phyloP scores from a whole-genome alignment of 192 early-diverging fungal genomes.

The Coemansia guatemalensis region DNA sequence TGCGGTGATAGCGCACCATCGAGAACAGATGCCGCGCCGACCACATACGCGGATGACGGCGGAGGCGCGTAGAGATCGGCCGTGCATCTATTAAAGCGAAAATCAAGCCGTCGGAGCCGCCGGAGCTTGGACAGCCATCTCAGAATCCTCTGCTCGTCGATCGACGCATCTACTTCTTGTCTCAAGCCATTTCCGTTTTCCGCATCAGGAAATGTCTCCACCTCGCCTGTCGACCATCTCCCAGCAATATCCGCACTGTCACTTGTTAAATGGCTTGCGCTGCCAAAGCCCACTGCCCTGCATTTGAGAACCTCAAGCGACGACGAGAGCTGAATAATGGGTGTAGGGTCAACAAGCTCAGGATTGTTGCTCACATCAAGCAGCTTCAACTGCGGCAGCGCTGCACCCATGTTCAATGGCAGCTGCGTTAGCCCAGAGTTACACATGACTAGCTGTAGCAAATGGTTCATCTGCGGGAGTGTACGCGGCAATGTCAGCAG shows the following conservation, averaged over 20 bases:
- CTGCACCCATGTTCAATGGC: conserved; percentile 40
- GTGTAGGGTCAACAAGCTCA: conserved; percentile 30
- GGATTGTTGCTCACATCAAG: conserved; percentile 52
- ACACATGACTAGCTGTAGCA: conserved; percentile 42
- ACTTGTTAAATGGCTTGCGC: background rate
- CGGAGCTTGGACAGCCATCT: conserved; percentile 23
- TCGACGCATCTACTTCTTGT: background rate
- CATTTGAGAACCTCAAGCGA: conserved; percentile 46
- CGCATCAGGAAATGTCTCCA: conserved; percentile 17
- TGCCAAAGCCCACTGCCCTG: conserved; percentile 37
- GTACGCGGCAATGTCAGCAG: conserved; percentile 36
- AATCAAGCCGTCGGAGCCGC: conserved; percentile 31
- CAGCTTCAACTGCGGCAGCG: conserved; percentile 33
- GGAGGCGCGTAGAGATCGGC: conserved; percentile 40
- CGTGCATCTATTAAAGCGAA: conserved; percentile 48
- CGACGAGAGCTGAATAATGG: conserved; percentile 34
- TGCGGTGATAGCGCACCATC: conserved; percentile 43
- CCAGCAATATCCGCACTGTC: conserved; percentile 2
- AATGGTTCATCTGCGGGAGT: conserved; percentile 25
- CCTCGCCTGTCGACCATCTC: conserved; percentile 4
- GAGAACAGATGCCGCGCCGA: conserved; percentile 12
- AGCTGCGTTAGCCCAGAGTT: conserved; percentile 38
- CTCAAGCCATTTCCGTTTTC: background rate
- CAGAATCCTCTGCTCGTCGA: conserved; percentile 17
- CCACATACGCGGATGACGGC: background rate